Evolutionary conservation across 441 rosid genomes (phyloP).

Genomic region (Gossypium lobatum): DNA sequence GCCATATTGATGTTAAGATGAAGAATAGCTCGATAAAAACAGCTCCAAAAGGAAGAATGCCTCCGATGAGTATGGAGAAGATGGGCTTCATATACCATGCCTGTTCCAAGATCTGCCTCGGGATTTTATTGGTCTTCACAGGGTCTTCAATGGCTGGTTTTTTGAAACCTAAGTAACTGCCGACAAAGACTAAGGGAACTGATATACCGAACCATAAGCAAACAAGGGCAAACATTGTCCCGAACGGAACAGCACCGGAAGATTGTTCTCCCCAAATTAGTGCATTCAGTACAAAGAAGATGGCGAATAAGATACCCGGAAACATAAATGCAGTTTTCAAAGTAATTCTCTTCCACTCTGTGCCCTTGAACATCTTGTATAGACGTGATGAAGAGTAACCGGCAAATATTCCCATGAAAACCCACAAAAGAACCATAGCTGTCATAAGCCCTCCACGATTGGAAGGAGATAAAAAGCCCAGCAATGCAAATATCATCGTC

Average conservation of each 20-base stretch:
- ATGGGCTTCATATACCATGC: slow-evolving; percentile 94
- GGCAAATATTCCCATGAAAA: slow-evolving; percentile 92
- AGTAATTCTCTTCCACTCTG: slow-evolving; percentile 88
- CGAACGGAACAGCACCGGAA: slow-evolving; percentile 91
- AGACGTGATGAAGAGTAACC: slow-evolving; percentile 87
- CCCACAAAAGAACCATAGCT: slow-evolving; percentile 97
- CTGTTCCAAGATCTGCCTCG: slow-evolving; percentile 88
- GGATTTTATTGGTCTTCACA: slow-evolving; percentile 89
- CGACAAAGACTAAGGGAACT: slow-evolving; percentile 90
- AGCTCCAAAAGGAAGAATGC: slow-evolving; percentile 94
- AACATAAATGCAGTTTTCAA: slow-evolving; percentile 91
- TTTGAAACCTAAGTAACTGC: slow-evolving; percentile 91
- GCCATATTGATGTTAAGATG: slow-evolving; percentile 91
- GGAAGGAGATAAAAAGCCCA: slow-evolving; percentile 94
- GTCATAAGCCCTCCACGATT: slow-evolving; percentile 97
- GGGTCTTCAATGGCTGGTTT: slow-evolving; percentile 89
- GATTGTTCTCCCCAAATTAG: slow-evolving; percentile 92
- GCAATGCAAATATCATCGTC: slow-evolving; percentile 91
- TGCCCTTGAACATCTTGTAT: slow-evolving; percentile 88
- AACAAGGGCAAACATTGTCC: slow-evolving; percentile 91
- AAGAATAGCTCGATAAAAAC: slow-evolving; percentile 96
- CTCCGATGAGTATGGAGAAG: slow-evolving; percentile 87
- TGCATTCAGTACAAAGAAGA: slow-evolving; percentile 84
- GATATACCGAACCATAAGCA: slow-evolving; percentile 98
- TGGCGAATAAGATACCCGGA: slow-evolving; percentile 69